Conservation (phyloP, 106 monocot genomes). For the Narthecium ossifragum region DNA sequence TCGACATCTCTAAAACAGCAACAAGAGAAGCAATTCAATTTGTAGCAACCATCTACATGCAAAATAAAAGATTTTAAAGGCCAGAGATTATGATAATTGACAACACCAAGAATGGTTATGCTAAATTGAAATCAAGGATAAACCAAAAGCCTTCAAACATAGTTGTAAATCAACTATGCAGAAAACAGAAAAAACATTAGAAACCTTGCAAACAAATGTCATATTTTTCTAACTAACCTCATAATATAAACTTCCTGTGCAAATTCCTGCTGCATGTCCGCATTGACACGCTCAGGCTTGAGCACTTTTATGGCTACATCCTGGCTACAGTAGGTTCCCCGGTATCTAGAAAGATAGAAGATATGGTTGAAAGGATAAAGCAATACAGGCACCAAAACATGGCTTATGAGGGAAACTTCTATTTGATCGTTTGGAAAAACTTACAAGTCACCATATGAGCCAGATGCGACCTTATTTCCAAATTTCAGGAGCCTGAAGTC, state of each 20-base stretch:
- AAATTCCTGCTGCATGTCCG: conserved; percentile 82
- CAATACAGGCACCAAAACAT: background rate
- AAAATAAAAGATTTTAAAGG: too few species aligned
- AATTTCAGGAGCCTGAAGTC: conserved; percentile 56
- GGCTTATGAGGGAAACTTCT: background rate
- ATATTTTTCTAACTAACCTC: conserved; percentile 44
- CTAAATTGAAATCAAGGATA: too few species aligned
- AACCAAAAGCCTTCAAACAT: too few species aligned
- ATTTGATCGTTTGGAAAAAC: background rate
- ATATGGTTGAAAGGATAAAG: background rate
- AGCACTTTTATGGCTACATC: conserved; percentile 92
- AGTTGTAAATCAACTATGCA: too few species aligned
- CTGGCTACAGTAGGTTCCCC: conserved; percentile 75
- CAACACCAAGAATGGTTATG: too few species aligned
- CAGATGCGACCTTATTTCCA: conserved; percentile 82
- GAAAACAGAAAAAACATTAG: too few species aligned
- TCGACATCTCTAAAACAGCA: too few species aligned
- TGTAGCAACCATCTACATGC: too few species aligned
- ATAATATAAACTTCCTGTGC: conserved; percentile 93
- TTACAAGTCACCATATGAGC: conserved; percentile 91
- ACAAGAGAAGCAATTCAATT: too few species aligned
- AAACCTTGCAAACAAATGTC: too few species aligned
- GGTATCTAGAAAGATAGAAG: conserved; percentile 40
- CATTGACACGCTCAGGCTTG: conserved; percentile 70
- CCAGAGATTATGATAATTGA: too few species aligned